These are phyloP conservation scores for Triticum aestivum DNA, from an alignment of 176 grass and related monocot species.

Conservation along the genomic window DNA sequence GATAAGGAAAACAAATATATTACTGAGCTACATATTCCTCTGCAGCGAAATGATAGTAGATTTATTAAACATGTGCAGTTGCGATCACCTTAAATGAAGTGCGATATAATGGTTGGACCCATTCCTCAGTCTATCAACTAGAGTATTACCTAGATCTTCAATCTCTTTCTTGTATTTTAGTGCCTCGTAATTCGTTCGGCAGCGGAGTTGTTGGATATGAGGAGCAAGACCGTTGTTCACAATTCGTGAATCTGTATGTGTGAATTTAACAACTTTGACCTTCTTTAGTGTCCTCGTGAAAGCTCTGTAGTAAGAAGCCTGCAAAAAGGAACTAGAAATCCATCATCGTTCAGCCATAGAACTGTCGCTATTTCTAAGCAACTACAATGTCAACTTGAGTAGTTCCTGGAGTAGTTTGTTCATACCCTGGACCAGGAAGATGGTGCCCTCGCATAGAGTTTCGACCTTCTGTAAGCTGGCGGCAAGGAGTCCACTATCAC, in stretches of 20 bases:
- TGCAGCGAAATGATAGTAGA: not conserved
- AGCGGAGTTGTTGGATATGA: constrained; percentile 78
- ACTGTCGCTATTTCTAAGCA: constrained; percentile 4
- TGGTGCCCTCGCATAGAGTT: constrained; percentile 59
- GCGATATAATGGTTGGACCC: constrained; percentile 84
- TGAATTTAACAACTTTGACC: constrained; percentile 78
- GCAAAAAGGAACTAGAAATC: constrained; percentile 7
- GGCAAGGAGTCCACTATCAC: constrained; percentile 70
- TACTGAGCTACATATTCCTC: constrained; percentile 16
- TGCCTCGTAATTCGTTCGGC: constrained; percentile 85
- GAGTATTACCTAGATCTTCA: constrained; percentile 64
- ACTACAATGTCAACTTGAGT: not conserved
- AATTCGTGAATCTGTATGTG: constrained; percentile 78
- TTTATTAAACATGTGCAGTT: constrained; percentile 27
- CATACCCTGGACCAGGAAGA: constrained; percentile 87
- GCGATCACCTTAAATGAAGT: constrained; percentile 84
- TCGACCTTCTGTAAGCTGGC: constrained; percentile 45
- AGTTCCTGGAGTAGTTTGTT: constrained; percentile 22
- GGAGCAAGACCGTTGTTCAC: constrained; percentile 88
- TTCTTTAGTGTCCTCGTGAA: constrained; percentile 68
- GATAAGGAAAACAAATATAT: constrained; percentile 24
- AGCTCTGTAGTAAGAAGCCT: constrained; percentile 91
- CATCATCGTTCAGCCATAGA: constrained; percentile 2
- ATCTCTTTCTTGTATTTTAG: constrained; percentile 66
- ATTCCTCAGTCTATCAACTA: constrained; percentile 84